Conservation (phyloP, 176 grass and related monocot genomes). For the Hsuehochloa calcarea region DNA sequence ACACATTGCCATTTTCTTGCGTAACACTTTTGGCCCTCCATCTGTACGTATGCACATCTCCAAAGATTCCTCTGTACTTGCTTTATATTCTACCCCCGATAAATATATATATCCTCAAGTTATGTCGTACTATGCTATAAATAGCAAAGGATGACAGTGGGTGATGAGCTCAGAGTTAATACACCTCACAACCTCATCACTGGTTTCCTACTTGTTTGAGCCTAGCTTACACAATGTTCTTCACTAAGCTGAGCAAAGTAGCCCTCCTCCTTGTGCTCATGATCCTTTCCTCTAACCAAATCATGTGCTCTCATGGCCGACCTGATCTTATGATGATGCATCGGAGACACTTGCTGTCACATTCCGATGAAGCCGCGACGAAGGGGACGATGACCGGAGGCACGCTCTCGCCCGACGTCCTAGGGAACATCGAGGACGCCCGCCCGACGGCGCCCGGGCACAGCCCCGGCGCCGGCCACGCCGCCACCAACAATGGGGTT, state of each 20-base stretch:
- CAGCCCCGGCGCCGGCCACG: constrained; percentile 39
- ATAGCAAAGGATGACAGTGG: constrained; percentile 29
- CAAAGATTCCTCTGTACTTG: background rate
- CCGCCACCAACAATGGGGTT: constrained; percentile 20
- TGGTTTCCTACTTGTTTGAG: background rate
- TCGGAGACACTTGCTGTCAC: background rate
- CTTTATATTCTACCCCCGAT: background rate
- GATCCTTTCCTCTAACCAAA: constrained; percentile 9
- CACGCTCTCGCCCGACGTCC: background rate
- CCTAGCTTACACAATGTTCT: constrained; percentile 3
- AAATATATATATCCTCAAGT: background rate
- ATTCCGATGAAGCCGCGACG: constrained; percentile 4
- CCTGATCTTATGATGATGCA: background rate
- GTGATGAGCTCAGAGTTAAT: constrained; percentile 15
- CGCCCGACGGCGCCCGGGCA: constrained; percentile 27
- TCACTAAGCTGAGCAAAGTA: constrained; percentile 23
- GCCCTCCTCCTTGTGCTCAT: background rate
- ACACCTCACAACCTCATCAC: no score
- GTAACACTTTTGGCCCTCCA: background rate
- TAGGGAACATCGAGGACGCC: constrained; percentile 14
- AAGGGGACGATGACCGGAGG: background rate
- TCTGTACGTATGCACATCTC: background rate
- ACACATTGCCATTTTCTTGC: background rate
- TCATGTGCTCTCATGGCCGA: background rate
- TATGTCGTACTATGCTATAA: constrained; percentile 32